Conservation (phyloP, 208 protist species). For the Strigomonas galati region DNA sequence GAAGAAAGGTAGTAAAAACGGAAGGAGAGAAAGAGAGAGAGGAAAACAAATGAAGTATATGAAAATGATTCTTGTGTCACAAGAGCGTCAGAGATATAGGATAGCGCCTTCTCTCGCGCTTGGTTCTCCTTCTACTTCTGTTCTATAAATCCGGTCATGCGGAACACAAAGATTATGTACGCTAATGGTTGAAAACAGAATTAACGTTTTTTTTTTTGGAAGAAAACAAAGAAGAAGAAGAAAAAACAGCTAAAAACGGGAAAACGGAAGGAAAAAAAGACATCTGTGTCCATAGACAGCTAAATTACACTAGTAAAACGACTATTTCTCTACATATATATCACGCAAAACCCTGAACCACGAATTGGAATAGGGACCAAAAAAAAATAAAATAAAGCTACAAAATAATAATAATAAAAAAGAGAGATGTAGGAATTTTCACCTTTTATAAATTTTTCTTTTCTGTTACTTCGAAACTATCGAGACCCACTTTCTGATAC, state of each 20-base stretch:
- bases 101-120: not conserved
- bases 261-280: slow-evolving; percentile 1
- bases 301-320: not conserved
- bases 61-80: not conserved
- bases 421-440: not conserved
- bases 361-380: not conserved
- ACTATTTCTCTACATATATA: slow-evolving; percentile 3
- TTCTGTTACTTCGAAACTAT: not conserved
- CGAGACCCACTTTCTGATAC: too few relatives aligned
- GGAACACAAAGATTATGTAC: too few relatives aligned
- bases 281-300: too few relatives aligned
- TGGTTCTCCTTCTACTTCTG: too few relatives aligned
- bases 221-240: slow-evolving; percentile 1
- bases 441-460: too few relatives aligned
- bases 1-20: not conserved
- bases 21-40: slow-evolving; percentile 1
- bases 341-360: not conserved
- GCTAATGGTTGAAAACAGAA: not conserved
- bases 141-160: too few relatives aligned
- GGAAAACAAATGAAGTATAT: not conserved
- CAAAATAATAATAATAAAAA: slow-evolving; percentile 7
- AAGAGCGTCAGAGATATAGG: not conserved
- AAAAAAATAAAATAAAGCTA: slow-evolving; percentile 11
- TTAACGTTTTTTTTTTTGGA: slow-evolving; percentile 3
- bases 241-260: not conserved